These are phyloP conservation scores for Quercus cerris DNA, from an alignment of 306 rosid species.

Conservation along the genomic window DNA sequence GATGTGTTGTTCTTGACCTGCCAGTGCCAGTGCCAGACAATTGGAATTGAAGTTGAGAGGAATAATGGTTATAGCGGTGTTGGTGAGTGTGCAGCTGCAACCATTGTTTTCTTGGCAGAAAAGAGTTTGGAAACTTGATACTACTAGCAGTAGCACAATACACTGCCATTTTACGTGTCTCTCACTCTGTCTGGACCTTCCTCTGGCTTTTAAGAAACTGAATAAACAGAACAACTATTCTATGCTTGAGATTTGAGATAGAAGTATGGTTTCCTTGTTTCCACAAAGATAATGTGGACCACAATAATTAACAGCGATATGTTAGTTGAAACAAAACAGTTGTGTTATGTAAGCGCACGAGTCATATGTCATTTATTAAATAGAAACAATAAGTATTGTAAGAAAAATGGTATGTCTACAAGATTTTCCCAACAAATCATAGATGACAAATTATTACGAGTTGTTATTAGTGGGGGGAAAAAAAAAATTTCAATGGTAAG, in stretches of 20 bases:
- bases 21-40: not conserved
- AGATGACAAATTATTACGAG: too few relatives aligned
- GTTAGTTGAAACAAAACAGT: too few relatives aligned
- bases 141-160: constrained; percentile 2
- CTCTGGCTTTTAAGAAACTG: not conserved
- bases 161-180: constrained; percentile 1
- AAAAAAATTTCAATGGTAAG: too few relatives aligned
- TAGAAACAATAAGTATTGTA: too few relatives aligned
- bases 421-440: too few relatives aligned
- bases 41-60: constrained; percentile 10
- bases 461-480: fast-evolving
- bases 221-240: not conserved
- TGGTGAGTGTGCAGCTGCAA: not conserved
- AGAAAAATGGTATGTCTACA: fast-evolving
- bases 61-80: not conserved
- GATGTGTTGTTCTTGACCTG: constrained; percentile 6
- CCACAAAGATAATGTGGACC: too few relatives aligned
- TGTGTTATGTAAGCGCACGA: too few relatives aligned
- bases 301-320: too few relatives aligned
- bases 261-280: too few relatives aligned
- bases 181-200: too few relatives aligned
- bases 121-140: constrained; percentile 9
- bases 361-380: too few relatives aligned
- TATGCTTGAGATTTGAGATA: too few relatives aligned
- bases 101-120: constrained; percentile 16